Conservation (phyloP, 164 flowering plant genomes). For the Stephania yunnanensis region DNA sequence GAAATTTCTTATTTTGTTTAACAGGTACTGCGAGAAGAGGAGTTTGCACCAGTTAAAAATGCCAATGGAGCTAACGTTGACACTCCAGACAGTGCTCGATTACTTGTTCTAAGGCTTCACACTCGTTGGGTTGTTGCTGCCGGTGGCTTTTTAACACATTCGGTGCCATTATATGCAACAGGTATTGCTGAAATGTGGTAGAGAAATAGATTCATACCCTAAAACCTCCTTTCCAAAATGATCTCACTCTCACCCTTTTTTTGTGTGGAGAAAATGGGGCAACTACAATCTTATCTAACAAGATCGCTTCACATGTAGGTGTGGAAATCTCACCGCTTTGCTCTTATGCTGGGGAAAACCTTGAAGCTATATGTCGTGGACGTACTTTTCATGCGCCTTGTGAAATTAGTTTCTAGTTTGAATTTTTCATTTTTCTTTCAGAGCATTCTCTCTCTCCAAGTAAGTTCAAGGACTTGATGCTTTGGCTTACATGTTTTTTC, state of each 20-base stretch:
- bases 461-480: background rate
- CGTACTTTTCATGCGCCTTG: conserved; percentile 98
- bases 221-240: background rate
- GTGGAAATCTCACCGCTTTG: conserved; percentile 93
- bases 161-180: conserved; percentile 85
- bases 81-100: conserved; percentile 90
- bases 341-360: conserved; percentile 93
- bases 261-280: background rate
- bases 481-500: background rate
- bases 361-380: conserved; percentile 95
- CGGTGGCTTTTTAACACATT: conserved; percentile 93
- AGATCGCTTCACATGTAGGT: conserved; percentile 33
- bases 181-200: conserved; percentile 30
- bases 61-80: conserved; percentile 83
- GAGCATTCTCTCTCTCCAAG: background rate
- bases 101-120: conserved; percentile 89
- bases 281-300: background rate
- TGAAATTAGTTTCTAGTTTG: conserved; percentile 69
- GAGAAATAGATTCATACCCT: background rate
- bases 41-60: conserved; percentile 98
- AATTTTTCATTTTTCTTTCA: conserved; percentile 1
- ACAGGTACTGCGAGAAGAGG: conserved; percentile 84
- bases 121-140: conserved; percentile 96
- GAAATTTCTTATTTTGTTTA: conserved; percentile 1
- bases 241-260: background rate